phyloP scores from a whole-genome alignment of 768 basidiomycete genomes.

The Obba rivulosa region DNA sequence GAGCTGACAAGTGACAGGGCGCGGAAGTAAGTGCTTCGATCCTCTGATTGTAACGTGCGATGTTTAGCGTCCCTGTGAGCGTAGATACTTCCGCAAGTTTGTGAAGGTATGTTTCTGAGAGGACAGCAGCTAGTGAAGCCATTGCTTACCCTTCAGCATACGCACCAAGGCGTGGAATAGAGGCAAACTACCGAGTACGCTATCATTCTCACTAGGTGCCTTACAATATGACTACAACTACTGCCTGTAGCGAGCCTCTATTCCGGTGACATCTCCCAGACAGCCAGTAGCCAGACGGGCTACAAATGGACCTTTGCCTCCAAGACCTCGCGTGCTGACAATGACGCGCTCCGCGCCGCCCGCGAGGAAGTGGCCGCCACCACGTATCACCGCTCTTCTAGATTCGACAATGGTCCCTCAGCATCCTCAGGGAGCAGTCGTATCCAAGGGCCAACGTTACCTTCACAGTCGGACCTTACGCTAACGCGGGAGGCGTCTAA shows the following conservation, averaged over 20 bases:
- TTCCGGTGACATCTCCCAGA: conserved; percentile 45
- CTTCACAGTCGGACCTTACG: conserved; percentile 62
- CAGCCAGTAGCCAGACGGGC: conserved; percentile 66
- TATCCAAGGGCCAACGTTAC: conserved; percentile 62
- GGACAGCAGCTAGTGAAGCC: conserved; percentile 3
- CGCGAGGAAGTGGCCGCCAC: conserved; percentile 52
- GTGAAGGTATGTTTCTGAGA: conserved; percentile 51
- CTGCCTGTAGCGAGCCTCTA: conserved; percentile 46
- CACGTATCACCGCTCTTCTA: conserved; percentile 28
- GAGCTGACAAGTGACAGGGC: conserved; percentile 80
- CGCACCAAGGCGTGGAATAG: conserved; percentile 68
- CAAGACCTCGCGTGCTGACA: conserved; percentile 55
- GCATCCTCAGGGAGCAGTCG: conserved; percentile 29
- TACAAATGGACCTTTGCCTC: conserved; percentile 88
- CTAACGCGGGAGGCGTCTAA: conserved; percentile 59
- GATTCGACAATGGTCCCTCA: conserved; percentile 10
- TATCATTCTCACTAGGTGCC: neutral
- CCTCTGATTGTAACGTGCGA: conserved; percentile 14
- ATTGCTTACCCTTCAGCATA: conserved; percentile 1
- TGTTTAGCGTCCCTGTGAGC: conserved; percentile 22
- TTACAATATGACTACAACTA: neutral
- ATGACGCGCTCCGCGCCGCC: conserved; percentile 49
- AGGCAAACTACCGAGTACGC: conserved; percentile 63
- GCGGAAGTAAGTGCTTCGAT: conserved; percentile 46
- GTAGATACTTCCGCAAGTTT: conserved; percentile 89